These are phyloP conservation scores for Trametes polyzona DNA, from an alignment of 1,284 basidiomycete genomes.

Conservation along the genomic window DNA sequence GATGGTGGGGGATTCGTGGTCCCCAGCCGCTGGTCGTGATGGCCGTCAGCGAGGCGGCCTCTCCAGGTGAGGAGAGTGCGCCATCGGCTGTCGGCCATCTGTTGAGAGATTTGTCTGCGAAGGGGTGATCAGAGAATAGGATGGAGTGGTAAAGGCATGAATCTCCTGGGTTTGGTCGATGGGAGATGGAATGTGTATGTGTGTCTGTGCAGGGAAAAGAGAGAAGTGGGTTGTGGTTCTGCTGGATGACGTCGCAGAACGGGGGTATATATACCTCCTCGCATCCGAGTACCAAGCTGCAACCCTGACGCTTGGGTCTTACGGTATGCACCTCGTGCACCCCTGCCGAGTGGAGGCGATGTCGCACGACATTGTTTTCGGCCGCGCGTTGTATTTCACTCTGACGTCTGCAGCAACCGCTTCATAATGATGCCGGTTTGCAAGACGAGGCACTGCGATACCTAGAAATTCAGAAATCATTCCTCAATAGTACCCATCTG, in stretches of 20 bases:
- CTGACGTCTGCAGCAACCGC: too few species aligned
- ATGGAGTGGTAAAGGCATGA: not conserved
- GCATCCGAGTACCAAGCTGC: not conserved
- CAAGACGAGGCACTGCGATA: too few species aligned
- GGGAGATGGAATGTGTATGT: not conserved
- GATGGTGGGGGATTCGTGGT: too few species aligned
- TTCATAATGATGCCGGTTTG: too few species aligned
- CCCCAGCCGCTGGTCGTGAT: too few species aligned
- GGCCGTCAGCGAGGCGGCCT: not conserved
- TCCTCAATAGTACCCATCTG: too few species aligned
- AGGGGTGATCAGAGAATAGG: not conserved
- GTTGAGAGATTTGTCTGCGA: slow-evolving; percentile 10
- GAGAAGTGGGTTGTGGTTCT: not conserved
- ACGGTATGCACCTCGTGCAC: not conserved
- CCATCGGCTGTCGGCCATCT: too few species aligned
- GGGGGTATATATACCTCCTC: not conserved
- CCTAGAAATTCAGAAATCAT: too few species aligned
- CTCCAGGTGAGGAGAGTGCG: too few species aligned
- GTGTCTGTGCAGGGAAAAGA: not conserved
- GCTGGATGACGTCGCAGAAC: not conserved
- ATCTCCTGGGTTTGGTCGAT: not conserved
- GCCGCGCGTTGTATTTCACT: not conserved
- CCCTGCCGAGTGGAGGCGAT: not conserved
- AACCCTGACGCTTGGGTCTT: not conserved
- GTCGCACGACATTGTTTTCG: not conserved